These are phyloP conservation scores for Zizania palustris DNA, from an alignment of 202 grass and related monocot species.

Conservation along the genomic window DNA sequence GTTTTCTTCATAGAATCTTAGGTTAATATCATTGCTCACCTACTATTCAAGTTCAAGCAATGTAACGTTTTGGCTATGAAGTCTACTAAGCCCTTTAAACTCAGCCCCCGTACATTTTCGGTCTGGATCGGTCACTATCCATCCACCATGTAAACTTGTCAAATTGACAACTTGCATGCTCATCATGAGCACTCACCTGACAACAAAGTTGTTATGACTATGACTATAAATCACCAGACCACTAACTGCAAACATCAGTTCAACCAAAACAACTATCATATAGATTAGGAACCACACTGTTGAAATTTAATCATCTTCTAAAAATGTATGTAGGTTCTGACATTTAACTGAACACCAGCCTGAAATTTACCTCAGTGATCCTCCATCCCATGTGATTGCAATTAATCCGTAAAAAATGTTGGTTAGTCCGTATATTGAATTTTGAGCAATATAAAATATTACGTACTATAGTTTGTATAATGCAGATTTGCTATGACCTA, in stretches of 20 bases:
- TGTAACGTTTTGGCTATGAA: too few relatives aligned
- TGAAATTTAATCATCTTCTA: neutral
- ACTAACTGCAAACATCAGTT: neutral
- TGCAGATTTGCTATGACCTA: neutral
- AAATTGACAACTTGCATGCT: neutral
- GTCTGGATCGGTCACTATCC: too few relatives aligned
- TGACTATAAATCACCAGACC: neutral
- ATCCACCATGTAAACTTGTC: conserved; percentile 11
- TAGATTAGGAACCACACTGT: neutral
- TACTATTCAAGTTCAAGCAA: too few relatives aligned
- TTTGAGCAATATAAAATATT: conserved; percentile 2
- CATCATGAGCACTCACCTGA: neutral
- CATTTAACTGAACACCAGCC: neutral
- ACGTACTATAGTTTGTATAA: neutral
- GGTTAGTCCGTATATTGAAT: neutral
- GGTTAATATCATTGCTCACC: too few relatives aligned
- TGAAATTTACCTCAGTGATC: neutral
- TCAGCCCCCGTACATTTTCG: too few relatives aligned
- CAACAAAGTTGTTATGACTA: neutral
- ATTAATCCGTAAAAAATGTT: neutral
- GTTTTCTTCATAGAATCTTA: too few relatives aligned
- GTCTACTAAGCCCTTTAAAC: too few relatives aligned
- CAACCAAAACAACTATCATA: neutral
- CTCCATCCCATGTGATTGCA: neutral
- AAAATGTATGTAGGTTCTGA: neutral